Conservation (phyloP, 208 protist species). For the Tetramitus jugosus region DNA sequence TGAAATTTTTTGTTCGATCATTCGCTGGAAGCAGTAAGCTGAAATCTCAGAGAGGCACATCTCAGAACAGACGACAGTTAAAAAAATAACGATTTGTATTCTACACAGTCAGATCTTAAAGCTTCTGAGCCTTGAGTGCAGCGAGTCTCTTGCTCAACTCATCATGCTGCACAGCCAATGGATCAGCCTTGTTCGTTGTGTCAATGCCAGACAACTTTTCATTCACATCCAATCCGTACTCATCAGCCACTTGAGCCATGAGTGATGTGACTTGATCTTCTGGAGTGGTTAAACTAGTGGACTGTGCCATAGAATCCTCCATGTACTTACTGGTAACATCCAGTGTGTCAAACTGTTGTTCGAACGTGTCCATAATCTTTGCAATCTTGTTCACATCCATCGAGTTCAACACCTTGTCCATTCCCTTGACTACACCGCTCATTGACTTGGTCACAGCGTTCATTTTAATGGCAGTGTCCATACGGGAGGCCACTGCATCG, state of each 20-base stretch:
- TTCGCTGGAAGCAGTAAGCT: too few species aligned
- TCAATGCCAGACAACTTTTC: slow-evolving; percentile 33
- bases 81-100: too few species aligned
- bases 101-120: too few species aligned
- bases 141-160: slow-evolving; percentile 41
- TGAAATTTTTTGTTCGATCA: too few species aligned
- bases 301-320: slow-evolving; percentile 78
- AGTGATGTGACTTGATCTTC: slow-evolving; percentile 77
- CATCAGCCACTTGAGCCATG: slow-evolving; percentile 85
- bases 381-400: slow-evolving; percentile 43
- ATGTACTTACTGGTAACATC: slow-evolving; percentile 84
- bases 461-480: slow-evolving; percentile 89
- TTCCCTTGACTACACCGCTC: slow-evolving; percentile 78
- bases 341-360: slow-evolving; percentile 92
- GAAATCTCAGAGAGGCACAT: too few species aligned
- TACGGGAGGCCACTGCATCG: slow-evolving; percentile 84
- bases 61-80: too few species aligned
- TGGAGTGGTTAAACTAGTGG: slow-evolving; percentile 73
- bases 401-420: slow-evolving; percentile 46
- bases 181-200: slow-evolving; percentile 1
- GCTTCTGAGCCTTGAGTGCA: slow-evolving; percentile 30
- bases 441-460: slow-evolving; percentile 85
- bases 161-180: slow-evolving; percentile 28
- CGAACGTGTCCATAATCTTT: slow-evolving; percentile 90
- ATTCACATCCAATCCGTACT: slow-evolving; percentile 74